Base-by-base conservation (phyloP, 164 flowering plant genomes). In the Litsea cubeba region DNA sequence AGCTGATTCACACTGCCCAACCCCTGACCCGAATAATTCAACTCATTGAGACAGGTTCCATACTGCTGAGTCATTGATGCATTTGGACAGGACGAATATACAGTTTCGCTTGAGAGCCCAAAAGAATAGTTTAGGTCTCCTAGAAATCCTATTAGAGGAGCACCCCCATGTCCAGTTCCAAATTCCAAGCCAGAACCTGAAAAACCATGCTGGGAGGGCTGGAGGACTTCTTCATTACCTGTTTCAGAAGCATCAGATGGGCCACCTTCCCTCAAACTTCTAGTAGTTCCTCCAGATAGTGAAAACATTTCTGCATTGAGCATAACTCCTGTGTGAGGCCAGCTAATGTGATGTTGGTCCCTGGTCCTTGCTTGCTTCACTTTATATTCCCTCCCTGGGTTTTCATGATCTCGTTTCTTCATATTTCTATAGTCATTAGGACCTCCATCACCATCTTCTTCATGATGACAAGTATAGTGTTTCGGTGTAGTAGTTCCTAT, bases 41-140 rank as follows among this genome's bases (percentile, higher is more conserved):
- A 8, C 70, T 84, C 88, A 80, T 87, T 87, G 7, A 89, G 76
- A 1, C 78, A 83, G 12, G 91, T 85, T 18, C 84, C 84, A 74
- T 89, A 87, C 17, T 86, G 79, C 66, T 87, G 84, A 75, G 76
- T 84, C 1, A 84, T 74, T 3, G 91, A 76, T 12, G 79, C 58
- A 71, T 22, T 79, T 78, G 32, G 77, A 74, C 82, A 49, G 24
- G 85, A 65, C n/a, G 83, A n/a, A 0, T 77, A 74, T 2, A 74
- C 14, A 17, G 67, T 68, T 15, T 75, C 15, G 62, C 74, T 81
- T 3, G 70, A 49, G 50, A 65, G 75, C 11, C 83, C 77, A 62
- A 77, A 79, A 12, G 79, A 58, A n/a, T 78, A 14, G 25, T 85
- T 70, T 28, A 35, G 11, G 35, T 82, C 32, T 30, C 66, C 76